Percentiles rank a stretch among this genome's conserved stretches.
Evolutionary conservation across 192 early-diverging fungal species (phyloP).

Genomic region (Ramicandelaber brevisporus): DNA sequence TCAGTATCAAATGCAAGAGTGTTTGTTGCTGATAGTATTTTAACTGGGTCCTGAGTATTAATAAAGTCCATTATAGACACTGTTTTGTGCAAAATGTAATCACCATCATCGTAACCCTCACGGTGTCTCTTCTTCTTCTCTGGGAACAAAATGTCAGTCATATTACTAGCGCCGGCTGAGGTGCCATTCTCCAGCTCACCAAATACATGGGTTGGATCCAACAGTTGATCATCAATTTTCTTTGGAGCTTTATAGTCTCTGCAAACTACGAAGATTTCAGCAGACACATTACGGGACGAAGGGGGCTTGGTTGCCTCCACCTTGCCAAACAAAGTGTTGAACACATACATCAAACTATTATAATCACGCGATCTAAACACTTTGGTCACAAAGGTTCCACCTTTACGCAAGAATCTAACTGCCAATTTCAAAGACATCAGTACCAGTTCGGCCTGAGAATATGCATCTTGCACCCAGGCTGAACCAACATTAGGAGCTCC

Average conservation of each 20-base stretch:
- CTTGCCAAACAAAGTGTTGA: constrained; percentile 83
- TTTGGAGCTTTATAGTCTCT: constrained; percentile 76
- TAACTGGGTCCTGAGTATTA: constrained; percentile 44
- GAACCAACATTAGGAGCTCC: constrained; percentile 96
- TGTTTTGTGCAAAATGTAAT: constrained; percentile 65
- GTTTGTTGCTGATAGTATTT: constrained; percentile 51
- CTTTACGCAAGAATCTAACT: constrained; percentile 69
- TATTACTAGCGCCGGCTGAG: constrained; percentile 2
- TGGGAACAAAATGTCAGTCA: constrained; percentile 65
- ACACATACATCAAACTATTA: constrained; percentile 96
- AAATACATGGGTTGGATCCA: constrained; percentile 86
- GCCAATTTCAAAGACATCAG: constrained; percentile 82
- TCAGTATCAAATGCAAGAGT: constrained; percentile 46
- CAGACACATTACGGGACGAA: constrained; percentile 92
- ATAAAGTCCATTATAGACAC: constrained; percentile 60
- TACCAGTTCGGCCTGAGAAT: constrained; percentile 79
- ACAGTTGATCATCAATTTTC: constrained; percentile 77
- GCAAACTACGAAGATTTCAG: constrained; percentile 98
- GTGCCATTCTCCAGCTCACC: constrained; percentile 44
- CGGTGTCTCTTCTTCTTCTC: constrained; percentile 78
- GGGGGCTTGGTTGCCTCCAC: constrained; percentile 98
- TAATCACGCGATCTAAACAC: constrained; percentile 98
- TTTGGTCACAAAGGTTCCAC: constrained; percentile 93
- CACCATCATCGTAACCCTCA: constrained; percentile 92
- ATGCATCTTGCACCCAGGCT: constrained; percentile 92